These are phyloP conservation scores for Picocystis sp. DNA, from an alignment of 163 green algal genomes.

Conservation along the genomic window DNA sequence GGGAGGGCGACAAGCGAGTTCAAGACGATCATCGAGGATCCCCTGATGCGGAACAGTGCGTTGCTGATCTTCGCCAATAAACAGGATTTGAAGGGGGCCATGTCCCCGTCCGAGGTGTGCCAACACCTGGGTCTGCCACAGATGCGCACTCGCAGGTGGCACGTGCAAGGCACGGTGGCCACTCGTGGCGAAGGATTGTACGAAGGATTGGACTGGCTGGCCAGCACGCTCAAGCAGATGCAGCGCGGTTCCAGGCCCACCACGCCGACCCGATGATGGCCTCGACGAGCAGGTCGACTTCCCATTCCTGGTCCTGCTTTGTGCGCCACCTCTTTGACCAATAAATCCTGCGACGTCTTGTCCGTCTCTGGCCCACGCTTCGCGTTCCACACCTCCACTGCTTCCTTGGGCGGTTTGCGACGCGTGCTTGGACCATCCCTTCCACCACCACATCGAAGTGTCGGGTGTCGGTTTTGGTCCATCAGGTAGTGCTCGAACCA, in stretches of 20 bases:
- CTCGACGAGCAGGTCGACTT: too few species aligned
- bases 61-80: slow-evolving; percentile 66
- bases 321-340: too few species aligned
- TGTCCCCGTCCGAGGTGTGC: slow-evolving; percentile 32
- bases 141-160: slow-evolving; percentile 37
- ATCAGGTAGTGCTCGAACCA: too few species aligned
- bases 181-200: slow-evolving; percentile 53
- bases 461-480: too few species aligned
- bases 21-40: slow-evolving; percentile 69
- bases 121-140: slow-evolving; percentile 33
- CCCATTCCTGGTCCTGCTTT: too few species aligned
- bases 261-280: too few species aligned
- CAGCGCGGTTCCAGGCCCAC: not conserved
- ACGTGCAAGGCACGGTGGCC: slow-evolving; percentile 51
- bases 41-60: slow-evolving; percentile 61
- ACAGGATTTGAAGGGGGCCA: slow-evolving; percentile 38
- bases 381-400: too few species aligned
- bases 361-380: too few species aligned
- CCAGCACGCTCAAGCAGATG: slow-evolving; percentile 22
- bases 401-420: too few species aligned
- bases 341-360: too few species aligned
- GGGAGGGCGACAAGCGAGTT: slow-evolving; percentile 41
- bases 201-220: slow-evolving; percentile 50
- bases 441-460: too few species aligned
- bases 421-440: too few species aligned